Base-by-base conservation (phyloP, 352 stramenopile genomes). In the Pythium brachiatum region DNA sequence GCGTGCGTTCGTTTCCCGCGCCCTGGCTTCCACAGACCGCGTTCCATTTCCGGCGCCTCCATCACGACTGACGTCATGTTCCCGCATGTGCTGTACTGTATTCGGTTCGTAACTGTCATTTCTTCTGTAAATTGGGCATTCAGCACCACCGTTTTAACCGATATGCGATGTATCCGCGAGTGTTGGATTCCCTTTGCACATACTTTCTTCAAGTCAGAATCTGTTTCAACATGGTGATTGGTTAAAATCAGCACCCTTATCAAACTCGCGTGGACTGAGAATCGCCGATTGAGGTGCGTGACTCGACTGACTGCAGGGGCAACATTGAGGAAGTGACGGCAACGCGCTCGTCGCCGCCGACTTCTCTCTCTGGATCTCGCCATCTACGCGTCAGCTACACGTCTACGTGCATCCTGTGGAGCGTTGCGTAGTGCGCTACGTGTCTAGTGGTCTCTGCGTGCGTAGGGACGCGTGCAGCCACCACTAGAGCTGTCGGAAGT, bases 171-270 rank as follows among this genome's bases (percentile, higher is more conserved):
- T 52, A 21, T 23, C 13, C 15, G 12, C 7, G 8, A 11, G n/a
- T 4, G 25, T 52, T 52, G 21, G 21, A 31, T 27, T 52, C 44
- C 44, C 20, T 5, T 52, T 52, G 8, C n/a, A 3, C 44, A 52
- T 52, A 31, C 44, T 31, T 52, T 52, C 44, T 52, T 52, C 44
- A 52, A 52, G 44, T 52, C 44, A 52, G 13, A 18, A 27, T 20
- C 7, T 13, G 7, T 25, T 11, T 4, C 21, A 4, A 4, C 20
- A 5, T 31, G 44, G 20, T 31, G 21, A 52, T 52, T 52, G 44
- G 44, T 20, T 21, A n/a, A 31, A 52, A 52, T 31, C 7, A 16
- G 11, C n/a, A 44, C 15, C 38, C 38, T 44, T 44, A 44, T 44
- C 38, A 44, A 44, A 44, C 38, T 18, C 16, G 38, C 20, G 16